Conservation (phyloP, 1,284 basidiomycete genomes). For the Anthracocystis panici-leucophaei region DNA sequence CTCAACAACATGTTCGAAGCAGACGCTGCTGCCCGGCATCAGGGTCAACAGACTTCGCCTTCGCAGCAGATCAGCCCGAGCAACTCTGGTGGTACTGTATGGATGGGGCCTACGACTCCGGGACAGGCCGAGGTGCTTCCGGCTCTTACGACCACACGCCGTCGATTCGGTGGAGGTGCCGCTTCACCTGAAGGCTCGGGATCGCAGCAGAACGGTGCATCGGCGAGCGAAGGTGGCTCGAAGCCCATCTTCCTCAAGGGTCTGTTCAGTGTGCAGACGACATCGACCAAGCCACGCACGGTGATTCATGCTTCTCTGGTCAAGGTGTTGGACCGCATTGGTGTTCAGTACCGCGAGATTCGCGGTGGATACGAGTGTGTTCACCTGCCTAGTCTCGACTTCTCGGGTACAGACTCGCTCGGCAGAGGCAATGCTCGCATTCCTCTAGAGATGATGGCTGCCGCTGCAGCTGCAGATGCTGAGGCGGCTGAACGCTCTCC, state of each 20-base stretch:
- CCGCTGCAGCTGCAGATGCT: constrained; percentile 29
- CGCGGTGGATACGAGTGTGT: constrained; percentile 95
- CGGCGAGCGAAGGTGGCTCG: constrained; percentile 29
- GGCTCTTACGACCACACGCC: constrained; percentile 19
- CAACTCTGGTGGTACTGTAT: constrained; percentile 34
- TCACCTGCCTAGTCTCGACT: constrained; percentile 90
- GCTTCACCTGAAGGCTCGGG: constrained; percentile 6
- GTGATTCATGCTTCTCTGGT: constrained; percentile 86
- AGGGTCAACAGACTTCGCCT: constrained; percentile 8
- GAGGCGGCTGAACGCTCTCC: constrained; percentile 25
- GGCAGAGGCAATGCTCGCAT: constrained; percentile 60
- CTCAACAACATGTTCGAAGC: constrained; percentile 45
- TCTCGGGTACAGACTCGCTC: constrained; percentile 44
- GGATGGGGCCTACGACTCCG: constrained; percentile 44
- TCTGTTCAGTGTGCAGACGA: constrained; percentile 82
- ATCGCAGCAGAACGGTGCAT: constrained; percentile 14
- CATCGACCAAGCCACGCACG: constrained; percentile 86
- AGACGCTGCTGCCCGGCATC: constrained; percentile 8
- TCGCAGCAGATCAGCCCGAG: constrained; percentile 35
- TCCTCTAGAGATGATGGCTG: constrained; percentile 39
- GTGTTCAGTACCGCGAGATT: constrained; percentile 91
- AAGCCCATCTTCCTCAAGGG: constrained; percentile 70
- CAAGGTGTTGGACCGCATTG: constrained; percentile 89
- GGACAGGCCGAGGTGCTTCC: constrained; percentile 52
- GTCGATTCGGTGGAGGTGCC: constrained; percentile 36